Base-by-base conservation (phyloP, 2,329 filamentous ascomycete genomes). In the Trichoderma sp. region DNA sequence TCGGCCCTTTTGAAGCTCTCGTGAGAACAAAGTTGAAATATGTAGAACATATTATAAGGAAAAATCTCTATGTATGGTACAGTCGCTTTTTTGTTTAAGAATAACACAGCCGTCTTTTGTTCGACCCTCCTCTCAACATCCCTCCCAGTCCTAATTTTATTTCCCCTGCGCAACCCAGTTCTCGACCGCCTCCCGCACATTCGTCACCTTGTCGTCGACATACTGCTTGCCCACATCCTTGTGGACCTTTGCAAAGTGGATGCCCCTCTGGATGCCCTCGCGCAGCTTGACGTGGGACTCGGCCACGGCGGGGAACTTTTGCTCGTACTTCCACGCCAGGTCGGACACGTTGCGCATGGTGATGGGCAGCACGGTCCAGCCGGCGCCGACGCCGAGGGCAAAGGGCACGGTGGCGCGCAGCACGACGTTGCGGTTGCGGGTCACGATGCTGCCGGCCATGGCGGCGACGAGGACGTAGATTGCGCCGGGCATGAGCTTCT, bases 381-480 rank as follows among this genome's bases (percentile, higher is more conserved):
- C 93, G 64, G 93, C 91, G 64, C 88, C 88, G 68, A 96, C 81
- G 70, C 93, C 95, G 50, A 97, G 87, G 21, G 89, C 88, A 57
- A 94, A 78, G 12, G 95, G 95, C 2, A 91, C 84, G 2, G 88
- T 82, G 62, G 89, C 88, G 70, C 95, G 88, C 62, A 99, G 81
- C 68, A 97, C 77, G 68, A 98, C 84, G 77, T 90, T 93, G 72
- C 94, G 88, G 82, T 96, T 96, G 68, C 94, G 88, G 63, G 91
- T 88, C 63, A 97, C 82, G 76, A 99, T 98, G 78, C 88, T 93
- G 71, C 94, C 95, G 43, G 95, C 92, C 93, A 99, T 97, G 72
- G 92, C 89, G 48, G 93, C 90, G 55, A 99, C 93, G 34, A 97
- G 85, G 54, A 98, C 93, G 80, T 98, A 98, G 71, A 98, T 87